A percentile compares a stretch with the other conserved stretches of the same genome.
These are phyloP conservation scores for Tetracladium maxilliforme DNA, from an alignment of 2,329 filamentous ascomycete species.

Conservation along the genomic window DNA sequence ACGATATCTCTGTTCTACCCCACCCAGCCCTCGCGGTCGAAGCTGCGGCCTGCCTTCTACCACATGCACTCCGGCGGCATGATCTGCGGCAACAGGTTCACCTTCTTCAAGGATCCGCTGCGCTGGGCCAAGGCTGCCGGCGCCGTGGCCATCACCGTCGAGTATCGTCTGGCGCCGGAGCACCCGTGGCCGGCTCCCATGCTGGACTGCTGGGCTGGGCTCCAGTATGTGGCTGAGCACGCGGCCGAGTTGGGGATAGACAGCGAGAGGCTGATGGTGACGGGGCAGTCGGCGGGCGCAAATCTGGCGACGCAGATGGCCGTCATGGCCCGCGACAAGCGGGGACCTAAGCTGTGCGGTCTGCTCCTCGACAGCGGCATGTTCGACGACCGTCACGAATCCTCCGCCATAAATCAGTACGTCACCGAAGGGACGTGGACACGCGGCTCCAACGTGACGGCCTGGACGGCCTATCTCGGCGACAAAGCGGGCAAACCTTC, in stretches of 20 bases:
- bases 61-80: too few species aligned
- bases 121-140: too few species aligned
- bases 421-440: constrained; percentile 14
- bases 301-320: constrained; percentile 38
- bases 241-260: constrained; percentile 21
- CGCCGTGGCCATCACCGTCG: too few species aligned
- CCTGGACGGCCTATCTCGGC: constrained; percentile 16
- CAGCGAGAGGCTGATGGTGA: constrained; percentile 32
- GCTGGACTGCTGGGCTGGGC: constrained; percentile 22
- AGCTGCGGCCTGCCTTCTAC: too few species aligned
- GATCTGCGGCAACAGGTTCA: too few species aligned
- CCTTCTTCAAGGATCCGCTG: too few species aligned
- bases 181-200: constrained; percentile 8
- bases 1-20: too few species aligned
- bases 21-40: too few species aligned
- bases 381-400: constrained; percentile 22
- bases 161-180: constrained; percentile 7
- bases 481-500: constrained; percentile 12
- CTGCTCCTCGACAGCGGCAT: constrained; percentile 23
- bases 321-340: constrained; percentile 27
- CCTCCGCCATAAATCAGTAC: constrained; percentile 13
- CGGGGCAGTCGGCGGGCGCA: constrained; percentile 40
- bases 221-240: constrained; percentile 16
- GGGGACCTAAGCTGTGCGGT: constrained; percentile 17
- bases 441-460: constrained; percentile 12